These are phyloP conservation scores for Striga asiatica DNA, from an alignment of 257 asterid genomes.

Conservation along the genomic window DNA sequence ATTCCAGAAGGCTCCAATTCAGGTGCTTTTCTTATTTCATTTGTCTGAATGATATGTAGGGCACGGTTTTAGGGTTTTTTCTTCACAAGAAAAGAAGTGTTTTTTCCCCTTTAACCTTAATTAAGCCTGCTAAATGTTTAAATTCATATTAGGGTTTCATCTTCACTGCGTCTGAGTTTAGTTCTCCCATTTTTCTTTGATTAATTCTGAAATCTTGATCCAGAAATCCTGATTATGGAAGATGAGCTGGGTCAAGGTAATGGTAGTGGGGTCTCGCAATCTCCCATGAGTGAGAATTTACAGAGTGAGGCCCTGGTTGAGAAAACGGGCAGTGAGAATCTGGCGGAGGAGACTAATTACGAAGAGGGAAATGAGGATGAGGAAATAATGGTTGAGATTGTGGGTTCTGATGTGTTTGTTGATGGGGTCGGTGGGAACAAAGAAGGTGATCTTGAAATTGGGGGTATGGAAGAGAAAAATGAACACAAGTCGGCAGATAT, in stretches of 20 bases:
- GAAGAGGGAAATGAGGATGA: slow-evolving; percentile 37
- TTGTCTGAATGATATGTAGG: not conserved
- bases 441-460: slow-evolving; percentile 28
- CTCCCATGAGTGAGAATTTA: slow-evolving; percentile 25
- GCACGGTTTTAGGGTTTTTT: slow-evolving; percentile 3
- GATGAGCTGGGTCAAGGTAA: slow-evolving; percentile 47
- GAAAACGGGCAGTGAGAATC: slow-evolving; percentile 26
- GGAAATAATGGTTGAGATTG: slow-evolving; percentile 78
- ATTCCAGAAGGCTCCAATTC: slow-evolving; percentile 11
- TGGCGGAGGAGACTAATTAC: slow-evolving; percentile 27
- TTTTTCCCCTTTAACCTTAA: not conserved
- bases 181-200: not conserved
- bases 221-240: slow-evolving; percentile 27
- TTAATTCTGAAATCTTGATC: slow-evolving; percentile 25
- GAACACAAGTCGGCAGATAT: slow-evolving; percentile 16
- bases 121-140: slow-evolving; percentile 13
- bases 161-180: slow-evolving; percentile 13
- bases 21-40: slow-evolving; percentile 31
- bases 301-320: slow-evolving; percentile 22
- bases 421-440: slow-evolving; percentile 50
- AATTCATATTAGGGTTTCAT: slow-evolving; percentile 30
- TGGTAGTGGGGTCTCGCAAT: slow-evolving; percentile 26
- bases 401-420: slow-evolving; percentile 72
- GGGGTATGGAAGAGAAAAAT: slow-evolving; percentile 20
- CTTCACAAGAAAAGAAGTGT: not conserved